Evolutionary conservation across 148 eudicot genomes (phyloP).

Genomic region (Camellia japonica): DNA sequence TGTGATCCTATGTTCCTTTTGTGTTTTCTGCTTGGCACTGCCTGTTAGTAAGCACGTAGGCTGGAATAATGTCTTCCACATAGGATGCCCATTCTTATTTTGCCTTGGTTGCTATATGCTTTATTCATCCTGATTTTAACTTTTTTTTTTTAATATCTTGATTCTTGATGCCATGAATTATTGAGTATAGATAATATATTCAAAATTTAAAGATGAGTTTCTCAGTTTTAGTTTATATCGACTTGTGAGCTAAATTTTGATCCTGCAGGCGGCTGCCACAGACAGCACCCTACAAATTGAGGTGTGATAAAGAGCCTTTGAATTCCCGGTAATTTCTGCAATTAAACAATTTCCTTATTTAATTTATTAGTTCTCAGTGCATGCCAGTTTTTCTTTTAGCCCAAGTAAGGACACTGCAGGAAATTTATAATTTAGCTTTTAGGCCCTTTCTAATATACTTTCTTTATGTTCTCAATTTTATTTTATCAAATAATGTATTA

Average conservation of each 20-base stretch:
- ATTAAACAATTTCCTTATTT: background rate
- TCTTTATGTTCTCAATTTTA: background rate
- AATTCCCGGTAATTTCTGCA: constrained; percentile 69
- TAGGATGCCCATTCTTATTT: background rate
- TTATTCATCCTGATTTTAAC: background rate
- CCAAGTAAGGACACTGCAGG: background rate
- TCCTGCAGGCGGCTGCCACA: constrained; percentile 66
- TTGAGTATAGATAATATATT: background rate
- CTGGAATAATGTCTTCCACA: background rate
- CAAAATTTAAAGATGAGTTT: background rate
- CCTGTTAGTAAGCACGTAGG: background rate
- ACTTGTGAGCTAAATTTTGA: constrained; percentile 10
- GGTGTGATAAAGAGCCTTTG: constrained; percentile 89
- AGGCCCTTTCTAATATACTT: background rate
- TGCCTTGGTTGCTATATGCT: background rate
- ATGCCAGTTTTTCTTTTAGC: background rate
- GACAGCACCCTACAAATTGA: constrained; percentile 60
- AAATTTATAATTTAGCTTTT: background rate
- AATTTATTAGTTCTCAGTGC: constrained; percentile 5
- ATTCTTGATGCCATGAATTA: background rate
- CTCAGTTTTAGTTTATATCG: background rate
- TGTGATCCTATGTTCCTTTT: background rate
- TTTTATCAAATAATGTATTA: background rate
- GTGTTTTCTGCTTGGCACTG: background rate
- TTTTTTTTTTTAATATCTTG: background rate